phyloP scores from a whole-genome alignment of 208 protist genomes.

The Acanthamoeba royreba region DNA sequence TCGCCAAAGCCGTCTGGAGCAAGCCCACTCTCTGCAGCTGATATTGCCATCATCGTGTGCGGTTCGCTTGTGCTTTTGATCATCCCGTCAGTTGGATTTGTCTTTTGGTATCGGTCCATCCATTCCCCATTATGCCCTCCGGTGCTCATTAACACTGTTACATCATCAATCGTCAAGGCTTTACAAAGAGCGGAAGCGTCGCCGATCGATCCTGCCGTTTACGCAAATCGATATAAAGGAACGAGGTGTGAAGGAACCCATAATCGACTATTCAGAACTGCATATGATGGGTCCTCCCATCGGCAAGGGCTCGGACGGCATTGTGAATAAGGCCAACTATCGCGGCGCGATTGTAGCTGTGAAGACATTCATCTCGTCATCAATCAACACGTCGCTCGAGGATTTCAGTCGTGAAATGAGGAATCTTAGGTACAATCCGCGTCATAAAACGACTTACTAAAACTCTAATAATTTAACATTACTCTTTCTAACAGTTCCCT shows the following conservation, averaged over 20 bases:
- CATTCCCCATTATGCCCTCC: neutral
- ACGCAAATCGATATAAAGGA: neutral
- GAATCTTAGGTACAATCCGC: neutral
- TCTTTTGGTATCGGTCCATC: neutral
- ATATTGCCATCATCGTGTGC: neutral
- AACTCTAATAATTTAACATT: neutral
- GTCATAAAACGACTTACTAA: neutral
- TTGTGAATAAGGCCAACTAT: slow-evolving; percentile 4
- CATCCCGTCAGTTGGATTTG: neutral
- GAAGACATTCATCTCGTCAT: neutral
- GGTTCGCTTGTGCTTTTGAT: neutral
- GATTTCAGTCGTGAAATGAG: neutral
- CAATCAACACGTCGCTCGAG: neutral
- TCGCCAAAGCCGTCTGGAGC: neutral
- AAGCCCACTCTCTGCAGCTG: neutral
- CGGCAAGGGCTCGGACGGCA: slow-evolving; percentile 17
- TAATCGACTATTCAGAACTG: slow-evolving; percentile 6
- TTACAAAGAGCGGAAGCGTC: neutral
- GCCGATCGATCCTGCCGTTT: neutral
- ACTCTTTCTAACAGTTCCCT: neutral
- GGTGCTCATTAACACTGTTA: neutral
- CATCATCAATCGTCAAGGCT: neutral
- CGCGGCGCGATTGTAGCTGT: neutral
- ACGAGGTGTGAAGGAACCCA: neutral
- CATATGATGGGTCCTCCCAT: neutral